Base-by-base conservation (phyloP, 352 stramenopile species). In the Globisporangium cederbergense region DNA sequence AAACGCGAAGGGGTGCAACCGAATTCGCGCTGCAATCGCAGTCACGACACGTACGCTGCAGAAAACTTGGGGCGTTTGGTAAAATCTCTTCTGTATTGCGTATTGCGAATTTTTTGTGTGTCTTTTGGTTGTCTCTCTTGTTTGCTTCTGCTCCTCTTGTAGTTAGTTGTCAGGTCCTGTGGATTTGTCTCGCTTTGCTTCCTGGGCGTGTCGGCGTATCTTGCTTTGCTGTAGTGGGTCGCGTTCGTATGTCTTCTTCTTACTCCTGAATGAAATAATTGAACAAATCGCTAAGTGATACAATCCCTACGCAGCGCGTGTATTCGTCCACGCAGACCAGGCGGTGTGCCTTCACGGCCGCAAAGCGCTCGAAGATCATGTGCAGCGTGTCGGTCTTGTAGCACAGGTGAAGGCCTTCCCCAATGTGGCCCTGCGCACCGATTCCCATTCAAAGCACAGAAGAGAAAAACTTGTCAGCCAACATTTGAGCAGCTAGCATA, bases 301-400 rank as follows among this genome's bases (percentile, higher is more conserved):
- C 81, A 66, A 95, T 76, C 58, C 86, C 86, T 53, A 93, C 84
- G 68, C 84, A 93, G 53, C 79, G 84, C 65, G 71, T 80, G 73
- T 86, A 90, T 74, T 93, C 85, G 76, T 95, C 85, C 70, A 91
- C 83, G 66, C 86, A 95, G 45, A 95, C 84, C 57, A 95, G 78
- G 34, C 85, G 86, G 61, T 95, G 86, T n/a, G 83, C 86, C 61
- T 95, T 95, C 59, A 86, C 83, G 11, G 86, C 84, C 34, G 86
- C 86, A 60, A 95, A 95, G 58, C 85, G 85, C 68, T 95, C 86
- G 60, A 95, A 95, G 59, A 95, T 92, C 84, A 93, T 93, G 74
- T 95, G 86, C 65, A 95, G 75, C 70, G 86, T 95, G 75, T 95
- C 86, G 6, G 86, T 92, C 72, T 92, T 91, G 78, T 91, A 93